Conservation (phyloP, 306 rosid genomes). For the Casuarina glauca region DNA sequence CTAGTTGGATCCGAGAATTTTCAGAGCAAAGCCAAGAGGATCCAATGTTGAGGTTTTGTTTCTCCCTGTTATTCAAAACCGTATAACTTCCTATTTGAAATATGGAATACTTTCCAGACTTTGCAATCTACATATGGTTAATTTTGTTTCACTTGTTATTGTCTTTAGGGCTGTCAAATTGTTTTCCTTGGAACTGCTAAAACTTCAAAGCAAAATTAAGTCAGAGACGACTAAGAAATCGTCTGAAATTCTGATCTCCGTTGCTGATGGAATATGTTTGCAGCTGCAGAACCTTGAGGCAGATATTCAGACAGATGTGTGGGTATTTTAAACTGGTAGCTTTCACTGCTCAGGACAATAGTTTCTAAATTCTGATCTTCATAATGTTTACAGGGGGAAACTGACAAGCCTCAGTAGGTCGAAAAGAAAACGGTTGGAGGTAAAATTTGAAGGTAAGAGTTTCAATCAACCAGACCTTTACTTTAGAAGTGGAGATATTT, state of each 20-base stretch:
- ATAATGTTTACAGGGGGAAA: conserved; percentile 66
- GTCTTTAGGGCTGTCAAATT: conserved; percentile 71
- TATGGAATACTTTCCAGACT: conserved; percentile 6
- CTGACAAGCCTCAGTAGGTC: conserved; percentile 54
- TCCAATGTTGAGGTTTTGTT: conserved; percentile 69
- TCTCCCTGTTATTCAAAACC: conserved; percentile 24
- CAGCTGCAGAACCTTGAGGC: conserved; percentile 79
- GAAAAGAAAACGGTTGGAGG: conserved; percentile 69
- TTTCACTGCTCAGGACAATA: conserved; percentile 26
- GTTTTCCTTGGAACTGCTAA: conserved; percentile 62
- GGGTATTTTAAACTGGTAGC: conserved; percentile 37
- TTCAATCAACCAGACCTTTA: conserved; percentile 28
- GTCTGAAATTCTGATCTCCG: conserved; percentile 72
- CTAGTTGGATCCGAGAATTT: conserved; percentile 51
- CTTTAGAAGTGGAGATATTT: not conserved
- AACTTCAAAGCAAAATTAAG: conserved; percentile 69
- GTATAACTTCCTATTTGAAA: conserved; percentile 6
- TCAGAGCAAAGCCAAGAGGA: conserved; percentile 53
- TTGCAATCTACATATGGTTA: conserved; percentile 18
- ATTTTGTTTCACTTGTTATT: conserved; percentile 24
- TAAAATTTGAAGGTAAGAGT: conserved; percentile 66
- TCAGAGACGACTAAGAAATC: conserved; percentile 57
- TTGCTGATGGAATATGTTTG: conserved; percentile 59
- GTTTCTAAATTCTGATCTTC: conserved; percentile 19
- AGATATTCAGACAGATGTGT: conserved; percentile 77